Evolutionary conservation across 2,329 filamentous ascomycete species (phyloP), one percentile per base, ranked within the genome.

Genomic region (Ceratocystis papillata): DNA sequence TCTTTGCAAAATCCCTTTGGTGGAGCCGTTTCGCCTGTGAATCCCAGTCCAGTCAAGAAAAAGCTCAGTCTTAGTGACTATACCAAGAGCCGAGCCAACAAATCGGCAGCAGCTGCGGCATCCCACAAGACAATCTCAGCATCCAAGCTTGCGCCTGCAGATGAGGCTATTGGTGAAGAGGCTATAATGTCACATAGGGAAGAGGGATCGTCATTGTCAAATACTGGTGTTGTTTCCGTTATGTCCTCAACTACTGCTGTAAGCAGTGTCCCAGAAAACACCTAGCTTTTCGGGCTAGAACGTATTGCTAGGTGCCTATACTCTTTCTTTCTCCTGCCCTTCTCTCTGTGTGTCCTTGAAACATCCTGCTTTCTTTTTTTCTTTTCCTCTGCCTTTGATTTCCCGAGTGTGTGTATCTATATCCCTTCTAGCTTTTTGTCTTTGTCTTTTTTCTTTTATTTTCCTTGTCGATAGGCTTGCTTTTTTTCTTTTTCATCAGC

Each of bases 51-150:
- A 1, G 76, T 84, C 41, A 86, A 86, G 74, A 87, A 87, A 77
- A 87, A 87, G 73, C 75, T 87, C 46, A 87, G 83, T 69, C 73
- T 87, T 1, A 87, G 83, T 70, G 85, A 87, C 71, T 87, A 87
- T 71, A 82, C 79, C 7, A 84, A 83, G 72, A 83, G 80, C 69
- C 77, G 81, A 63, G 78, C 80, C 75, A 81, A 80, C 71, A 85
- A 83, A 71, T 64, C 64, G n/a, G 79, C 79, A 2, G 78, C 79
- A 2, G 78, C 46, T 72, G 72, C 8, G 67, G 72, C 1, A 69
- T 70, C 45, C 69, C 72, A 62, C 61, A 67, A 67, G 50, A 15
- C 53, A 30, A 53, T 65, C 2, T 17, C 64, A 12, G 15, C 28
- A 22, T 62, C 64, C 17, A 67, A 67, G 50, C 22, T 67, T 45